Evolutionary conservation across 805 yeast genomes (phyloP), one percentile per base, ranked within the genome.

Genomic region (Barnettozyma salicaria): DNA sequence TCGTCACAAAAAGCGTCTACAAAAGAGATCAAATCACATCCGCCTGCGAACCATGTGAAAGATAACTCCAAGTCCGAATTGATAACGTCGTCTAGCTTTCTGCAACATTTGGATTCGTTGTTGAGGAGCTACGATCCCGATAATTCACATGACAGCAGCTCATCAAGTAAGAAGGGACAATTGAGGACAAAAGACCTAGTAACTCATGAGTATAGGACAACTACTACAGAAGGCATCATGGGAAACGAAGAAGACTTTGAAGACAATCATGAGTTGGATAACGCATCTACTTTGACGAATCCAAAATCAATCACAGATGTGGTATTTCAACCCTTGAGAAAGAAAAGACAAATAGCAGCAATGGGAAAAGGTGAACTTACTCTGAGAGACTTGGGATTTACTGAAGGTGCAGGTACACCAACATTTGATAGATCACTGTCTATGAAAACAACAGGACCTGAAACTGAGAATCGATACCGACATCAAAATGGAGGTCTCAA

Each of bases 331-430:
- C 60, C 72, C 8, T 45, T 72, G 12, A 47, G 70, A 42, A 63
- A 70, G 34, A 63, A 74, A n/a, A n/a, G n/a, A 4, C 73, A 77
- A 0, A 52, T 76, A 11, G 63, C 70, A 20, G 66, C 80, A 0
- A 50, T 76, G 49, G 83, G 83, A 4, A 61, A 61, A 31, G 83
- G 83, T 3, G 70, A 72, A 39, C 58, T 76, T 27, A 61, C 67
- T 0, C 54, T 72, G 19, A 67, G 63, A 32, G 65, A 49, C 21
- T 32, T 52, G 27, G 55, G 53, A 1, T 39, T 49, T 31, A 27
- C 40, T 11, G 41, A 42, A 36, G 21, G 14, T 13, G 20, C 12
- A 7, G 27, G 14, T 25, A 25, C 26, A 6, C 38, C 39, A 16
- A 9, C 36, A 13, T 16, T 32, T 19, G 37, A 37, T 9, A 29